A percentile compares a stretch with the other conserved stretches of the same genome.
Evolutionary conservation across 2,329 filamentous ascomycete species (phyloP).

Genomic region (Zymoseptoria crescenta): DNA sequence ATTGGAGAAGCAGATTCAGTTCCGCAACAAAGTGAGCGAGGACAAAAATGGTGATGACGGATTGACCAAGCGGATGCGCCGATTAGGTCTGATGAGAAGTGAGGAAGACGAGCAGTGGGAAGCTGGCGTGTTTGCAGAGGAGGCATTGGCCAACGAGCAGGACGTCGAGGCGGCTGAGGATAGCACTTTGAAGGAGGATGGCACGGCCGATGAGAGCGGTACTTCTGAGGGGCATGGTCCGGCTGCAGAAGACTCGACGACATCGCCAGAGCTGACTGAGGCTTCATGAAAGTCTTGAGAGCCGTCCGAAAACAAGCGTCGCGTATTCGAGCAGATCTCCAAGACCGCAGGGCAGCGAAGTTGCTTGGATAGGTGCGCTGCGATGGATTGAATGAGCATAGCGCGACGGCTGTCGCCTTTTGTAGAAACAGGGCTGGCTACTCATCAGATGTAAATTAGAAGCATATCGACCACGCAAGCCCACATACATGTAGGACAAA

Average conservation of each 20-base stretch:
- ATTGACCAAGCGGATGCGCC: background rate
- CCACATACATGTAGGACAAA: no score
- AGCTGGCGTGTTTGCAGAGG: background rate
- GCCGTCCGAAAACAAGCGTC: no score
- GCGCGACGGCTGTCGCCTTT: background rate
- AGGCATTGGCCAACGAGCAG: background rate
- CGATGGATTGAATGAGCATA: background rate
- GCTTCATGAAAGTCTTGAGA: background rate
- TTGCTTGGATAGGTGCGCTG: background rate
- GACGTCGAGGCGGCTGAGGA: background rate
- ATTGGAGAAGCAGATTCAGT: slow-evolving; percentile 15
- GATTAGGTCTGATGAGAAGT: background rate
- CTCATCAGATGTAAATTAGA: background rate
- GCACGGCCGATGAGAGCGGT: background rate
- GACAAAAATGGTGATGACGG: background rate
- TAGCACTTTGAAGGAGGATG: background rate
- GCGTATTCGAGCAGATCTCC: no score
- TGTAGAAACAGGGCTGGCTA: background rate
- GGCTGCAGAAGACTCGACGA: background rate
- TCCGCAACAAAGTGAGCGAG: background rate
- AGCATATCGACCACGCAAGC: background rate
- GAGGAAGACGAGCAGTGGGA: background rate
- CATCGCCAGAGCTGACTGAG: background rate
- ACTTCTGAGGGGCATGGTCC: background rate
- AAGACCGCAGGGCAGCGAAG: background rate